A percentile compares a stretch with the other conserved stretches of the same genome.
Evolutionary conservation across 306 rosid species (phyloP).

Genomic region (Myrica gale): DNA sequence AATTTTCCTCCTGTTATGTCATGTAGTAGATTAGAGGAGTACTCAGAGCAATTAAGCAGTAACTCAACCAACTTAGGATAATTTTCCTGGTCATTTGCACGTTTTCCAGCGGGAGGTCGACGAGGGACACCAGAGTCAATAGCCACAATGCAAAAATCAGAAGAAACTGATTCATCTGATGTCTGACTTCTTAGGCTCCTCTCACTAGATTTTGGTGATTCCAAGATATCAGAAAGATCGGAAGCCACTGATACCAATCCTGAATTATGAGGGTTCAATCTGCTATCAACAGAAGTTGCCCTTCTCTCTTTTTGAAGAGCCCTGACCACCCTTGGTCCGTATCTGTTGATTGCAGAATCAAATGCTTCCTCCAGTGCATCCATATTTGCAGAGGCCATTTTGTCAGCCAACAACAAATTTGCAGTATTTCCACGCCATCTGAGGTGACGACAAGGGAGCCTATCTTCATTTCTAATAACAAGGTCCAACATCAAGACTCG

Average conservation of each 20-base stretch:
- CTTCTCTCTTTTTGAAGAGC: conserved; percentile 80
- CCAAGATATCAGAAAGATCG: conserved; percentile 63
- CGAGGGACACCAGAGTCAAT: conserved; percentile 97
- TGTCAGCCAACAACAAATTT: conserved; percentile 77
- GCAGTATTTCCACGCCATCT: conserved; percentile 97
- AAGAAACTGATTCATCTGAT: conserved; percentile 39
- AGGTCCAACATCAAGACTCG: conserved; percentile 88
- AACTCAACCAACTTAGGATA: conserved; percentile 93
- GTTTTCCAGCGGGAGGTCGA: conserved; percentile 94
- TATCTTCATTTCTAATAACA: conserved; percentile 94
- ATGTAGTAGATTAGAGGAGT: conserved; percentile 66
- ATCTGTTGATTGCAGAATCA: conserved; percentile 62
- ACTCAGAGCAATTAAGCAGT: conserved; percentile 72
- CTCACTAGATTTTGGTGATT: conserved; percentile 59
- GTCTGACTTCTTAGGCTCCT: conserved; percentile 41
- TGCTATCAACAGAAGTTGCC: conserved; percentile 69
- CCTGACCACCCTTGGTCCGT: conserved; percentile 57
- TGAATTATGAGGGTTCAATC: conserved; percentile 44
- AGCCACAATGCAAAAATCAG: conserved; percentile 71
- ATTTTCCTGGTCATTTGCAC: conserved; percentile 79
- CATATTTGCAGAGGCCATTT: conserved; percentile 43
- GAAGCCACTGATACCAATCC: conserved; percentile 56
- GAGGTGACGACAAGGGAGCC: conserved; percentile 88
- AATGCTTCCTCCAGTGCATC: conserved; percentile 55
- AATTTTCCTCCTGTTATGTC: conserved; percentile 82